Percentiles rank a stretch among this genome's conserved stretches.
phyloP scores from a whole-genome alignment of 73 alveolate species.

The Durusdinium trenchii region DNA sequence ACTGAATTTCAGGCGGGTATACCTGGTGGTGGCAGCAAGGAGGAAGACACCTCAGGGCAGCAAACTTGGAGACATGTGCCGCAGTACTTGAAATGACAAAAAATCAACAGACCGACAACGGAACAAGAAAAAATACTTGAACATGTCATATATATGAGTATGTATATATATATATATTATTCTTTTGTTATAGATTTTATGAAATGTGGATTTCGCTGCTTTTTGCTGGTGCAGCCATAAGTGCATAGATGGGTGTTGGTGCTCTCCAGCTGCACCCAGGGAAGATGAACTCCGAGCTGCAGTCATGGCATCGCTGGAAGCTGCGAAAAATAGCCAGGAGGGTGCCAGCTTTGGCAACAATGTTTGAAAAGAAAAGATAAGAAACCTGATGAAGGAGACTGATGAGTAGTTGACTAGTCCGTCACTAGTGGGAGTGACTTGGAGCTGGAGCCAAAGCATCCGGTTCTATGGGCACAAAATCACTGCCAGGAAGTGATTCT shows the following conservation, averaged over 20 bases:
- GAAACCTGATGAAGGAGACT: neutral
- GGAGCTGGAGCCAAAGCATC: neutral
- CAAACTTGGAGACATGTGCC: neutral
- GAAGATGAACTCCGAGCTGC: slow-evolving; percentile 84
- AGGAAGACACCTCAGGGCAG: slow-evolving; percentile 17
- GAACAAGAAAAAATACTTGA: neutral
- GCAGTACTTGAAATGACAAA: too few species aligned
- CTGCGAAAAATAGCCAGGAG: slow-evolving; percentile 72
- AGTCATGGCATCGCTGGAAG: slow-evolving; percentile 66
- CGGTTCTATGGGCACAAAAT: neutral
- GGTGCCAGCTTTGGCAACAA: neutral
- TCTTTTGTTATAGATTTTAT: neutral
- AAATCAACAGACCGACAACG: neutral
- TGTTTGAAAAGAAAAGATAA: neutral
- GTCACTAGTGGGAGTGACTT: neutral
- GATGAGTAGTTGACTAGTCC: neutral
- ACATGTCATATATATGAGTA: neutral
- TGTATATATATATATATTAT: neutral
- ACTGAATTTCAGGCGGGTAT: neutral
- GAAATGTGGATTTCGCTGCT: neutral
- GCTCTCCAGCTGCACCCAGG: neutral
- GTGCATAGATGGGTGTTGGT: neutral
- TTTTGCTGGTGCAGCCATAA: neutral
- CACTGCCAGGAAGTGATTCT: slow-evolving; percentile 52
- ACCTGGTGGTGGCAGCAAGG: neutral